Base-by-base conservation (phyloP, 2,329 filamentous ascomycete species). In the Cercospora canescens region DNA sequence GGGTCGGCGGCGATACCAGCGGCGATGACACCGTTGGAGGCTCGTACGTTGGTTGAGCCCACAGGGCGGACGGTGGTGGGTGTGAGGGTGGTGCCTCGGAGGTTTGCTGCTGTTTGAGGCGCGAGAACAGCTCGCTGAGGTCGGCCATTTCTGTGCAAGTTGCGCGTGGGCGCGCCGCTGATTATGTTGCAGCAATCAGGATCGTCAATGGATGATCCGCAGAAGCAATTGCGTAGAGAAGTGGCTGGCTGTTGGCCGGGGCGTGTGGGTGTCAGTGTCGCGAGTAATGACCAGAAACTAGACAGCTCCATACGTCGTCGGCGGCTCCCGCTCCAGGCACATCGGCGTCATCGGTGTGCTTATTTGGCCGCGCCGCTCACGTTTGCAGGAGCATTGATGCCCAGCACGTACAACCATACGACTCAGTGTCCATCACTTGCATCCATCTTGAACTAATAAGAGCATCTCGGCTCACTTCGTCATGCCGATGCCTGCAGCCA, bases 21-120 rank as follows among this genome's bases (percentile, higher is more conserved):
- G 86, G 83, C 48, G 87, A 88, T 14, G 86, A 85, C 32, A 88
- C 85, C 18, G 83, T 83, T 37, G 87, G 85, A 67, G 84, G 83
- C 64, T 84, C 84, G 71, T 88, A 86, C 54, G 76, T 28, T 12
- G 52, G 45, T 37, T 48, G 60, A 9, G 58, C 59, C 63, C 63
- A 65, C 35, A 65, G n/a, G 37, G 60, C 30, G 26, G 59, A 7
- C 32, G 62, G 59, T 16, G 57, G 37, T 60, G 57, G 84, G 70
- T 88, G 85, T 32, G 60, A 62, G 14, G 65, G 58, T 50, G 65
- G 66, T 59, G 68, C 63, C 52, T 62, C 61, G 52, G 69, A 65
- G 35, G 60, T 41, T 37, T 68, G 60, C 57, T 71, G 71, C 21
- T 71, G 76, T 72, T 80, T 80, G 60, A 82, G 75, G 58, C 80